Evolutionary conservation across 805 yeast species (phyloP), one percentile per base, ranked within the genome.

Genomic region (Cyberlindnera amylophila): DNA sequence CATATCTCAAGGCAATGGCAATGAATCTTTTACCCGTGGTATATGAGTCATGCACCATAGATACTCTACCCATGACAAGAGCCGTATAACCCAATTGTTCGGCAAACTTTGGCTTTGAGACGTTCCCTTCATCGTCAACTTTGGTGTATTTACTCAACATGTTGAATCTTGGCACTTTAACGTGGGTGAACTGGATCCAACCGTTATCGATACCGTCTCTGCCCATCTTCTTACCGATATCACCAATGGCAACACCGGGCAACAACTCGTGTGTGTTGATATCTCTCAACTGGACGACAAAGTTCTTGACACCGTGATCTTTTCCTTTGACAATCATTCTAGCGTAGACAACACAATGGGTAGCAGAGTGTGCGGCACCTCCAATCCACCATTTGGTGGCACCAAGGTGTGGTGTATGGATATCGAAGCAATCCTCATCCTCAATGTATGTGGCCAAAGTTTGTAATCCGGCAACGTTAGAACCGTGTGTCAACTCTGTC

Each of bases 341-440:
- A 4, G 96, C 96, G 62, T 81, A 90, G 19, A 79, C 84, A n/a
- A 82, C 79, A 18, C 87, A 71, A 66, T 90, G 96, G 23, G 90
- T 87, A 6, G 96, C 87, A 16, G 95, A 82, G 64, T 87, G 95
- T 10, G 96, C 96, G 32, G 96, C 96, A 55, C 97, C 97, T 36
- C 97, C 97, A 57, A 90, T 90, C 97, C 97, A 90, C 96, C 97
- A 90, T 63, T 90, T 90, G 19, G 96, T 89, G 34, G 97, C 96
- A 29, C 95, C 90, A 42, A 86, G 29, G 29, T 43, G 40, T 2
- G 97, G 97, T 13, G 97, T 89, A 60, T 86, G 76, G 53, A 89
- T 80, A 41, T 74, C 60, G 55, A 89, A 86, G 51, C 80, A 79
- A 54, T 86, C 86, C 16, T 72, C 72, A 10, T 65, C 66, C n/a